Evolutionary conservation across 352 stramenopile species (phyloP).

Genomic region (Phytophthora constricta): DNA sequence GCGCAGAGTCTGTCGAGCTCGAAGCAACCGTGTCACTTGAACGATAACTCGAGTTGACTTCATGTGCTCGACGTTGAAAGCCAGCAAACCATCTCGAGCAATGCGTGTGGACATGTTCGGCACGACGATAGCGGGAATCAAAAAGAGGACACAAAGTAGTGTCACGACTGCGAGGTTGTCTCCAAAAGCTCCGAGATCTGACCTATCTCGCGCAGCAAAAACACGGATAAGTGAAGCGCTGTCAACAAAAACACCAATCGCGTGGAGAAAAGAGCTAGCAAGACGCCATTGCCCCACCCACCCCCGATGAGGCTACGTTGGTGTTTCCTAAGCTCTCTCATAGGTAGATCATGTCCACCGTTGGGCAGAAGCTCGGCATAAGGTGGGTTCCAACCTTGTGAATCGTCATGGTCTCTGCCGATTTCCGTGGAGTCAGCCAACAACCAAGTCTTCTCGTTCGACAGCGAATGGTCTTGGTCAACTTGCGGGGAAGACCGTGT

Average conservation of each 20-base stretch:
- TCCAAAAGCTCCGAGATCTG: conserved; percentile 44
- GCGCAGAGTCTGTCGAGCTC: conserved; percentile 70
- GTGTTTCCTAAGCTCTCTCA: conserved; percentile 44
- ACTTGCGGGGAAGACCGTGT: conserved; percentile 45
- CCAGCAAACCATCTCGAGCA: conserved; percentile 66
- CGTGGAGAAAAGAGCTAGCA: conserved; percentile 70
- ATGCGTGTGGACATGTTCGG: conserved; percentile 72
- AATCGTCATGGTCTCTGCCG: conserved; percentile 41
- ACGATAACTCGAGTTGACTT: conserved; percentile 69
- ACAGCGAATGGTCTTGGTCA: background rate
- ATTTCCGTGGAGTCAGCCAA: conserved; percentile 35
- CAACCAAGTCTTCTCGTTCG: conserved; percentile 58
- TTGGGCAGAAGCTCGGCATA: conserved; percentile 57
- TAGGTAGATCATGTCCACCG: conserved; percentile 41
- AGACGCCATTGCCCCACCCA: conserved; percentile 56
- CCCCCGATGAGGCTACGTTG: conserved; percentile 53
- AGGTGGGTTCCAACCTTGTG: conserved; percentile 40
- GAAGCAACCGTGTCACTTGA: conserved; percentile 69
- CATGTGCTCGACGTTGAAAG: conserved; percentile 82
- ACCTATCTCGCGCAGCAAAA: conserved; percentile 58
- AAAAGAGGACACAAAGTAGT: conserved; percentile 54
- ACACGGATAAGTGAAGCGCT: conserved; percentile 68
- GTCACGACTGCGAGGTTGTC: conserved; percentile 23
- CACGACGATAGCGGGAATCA: conserved; percentile 62
- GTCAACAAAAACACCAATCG: conserved; percentile 78